A percentile compares a stretch with the other conserved stretches of the same genome.
These are phyloP conservation scores for Coemansia sp. DNA, from an alignment of 192 early-diverging fungal genomes.

Conservation along the genomic window DNA sequence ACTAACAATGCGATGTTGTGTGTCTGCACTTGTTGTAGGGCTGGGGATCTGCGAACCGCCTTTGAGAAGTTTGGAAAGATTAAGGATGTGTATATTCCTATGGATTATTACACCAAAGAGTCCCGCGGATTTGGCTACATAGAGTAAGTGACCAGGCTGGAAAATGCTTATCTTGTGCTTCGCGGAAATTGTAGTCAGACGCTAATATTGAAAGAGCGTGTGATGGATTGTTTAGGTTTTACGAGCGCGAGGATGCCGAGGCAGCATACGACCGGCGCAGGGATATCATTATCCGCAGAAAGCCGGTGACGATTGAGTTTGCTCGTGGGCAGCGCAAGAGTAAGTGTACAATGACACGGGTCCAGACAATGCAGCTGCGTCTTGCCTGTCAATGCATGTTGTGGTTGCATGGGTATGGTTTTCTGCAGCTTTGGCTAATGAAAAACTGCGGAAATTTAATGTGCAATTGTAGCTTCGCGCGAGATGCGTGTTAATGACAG, in stretches of 20 bases:
- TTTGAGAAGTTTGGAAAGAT: conserved; percentile 51
- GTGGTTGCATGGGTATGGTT: too few species aligned
- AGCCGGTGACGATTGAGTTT: conserved; percentile 50
- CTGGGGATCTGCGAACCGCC: conserved; percentile 29
- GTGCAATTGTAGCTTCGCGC: conserved; percentile 41
- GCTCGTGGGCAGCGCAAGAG: conserved; percentile 55
- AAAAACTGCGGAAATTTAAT: neutral
- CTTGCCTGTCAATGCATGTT: too few species aligned
- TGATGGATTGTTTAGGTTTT: conserved; percentile 32
- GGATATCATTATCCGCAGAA: conserved; percentile 28
- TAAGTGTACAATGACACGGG: conserved; percentile 19
- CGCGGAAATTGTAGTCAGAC: neutral
- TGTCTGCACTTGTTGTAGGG: conserved; percentile 19
- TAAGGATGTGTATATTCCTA: conserved; percentile 51
- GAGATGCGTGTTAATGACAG: conserved; percentile 46
- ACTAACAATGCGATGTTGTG: neutral
- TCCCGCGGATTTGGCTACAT: conserved; percentile 55
- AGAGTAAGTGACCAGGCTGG: conserved; percentile 33
- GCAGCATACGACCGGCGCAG: conserved; percentile 45
- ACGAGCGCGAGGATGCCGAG: conserved; percentile 53
- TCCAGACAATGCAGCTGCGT: neutral
- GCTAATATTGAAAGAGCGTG: too few species aligned
- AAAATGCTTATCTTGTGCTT: conserved; percentile 1
- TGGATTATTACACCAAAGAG: conserved; percentile 51
- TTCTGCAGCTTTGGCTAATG: neutral